These are phyloP conservation scores for Boletus rufocinnamomeus DNA, from an alignment of 768 basidiomycete species.

Conservation along the genomic window DNA sequence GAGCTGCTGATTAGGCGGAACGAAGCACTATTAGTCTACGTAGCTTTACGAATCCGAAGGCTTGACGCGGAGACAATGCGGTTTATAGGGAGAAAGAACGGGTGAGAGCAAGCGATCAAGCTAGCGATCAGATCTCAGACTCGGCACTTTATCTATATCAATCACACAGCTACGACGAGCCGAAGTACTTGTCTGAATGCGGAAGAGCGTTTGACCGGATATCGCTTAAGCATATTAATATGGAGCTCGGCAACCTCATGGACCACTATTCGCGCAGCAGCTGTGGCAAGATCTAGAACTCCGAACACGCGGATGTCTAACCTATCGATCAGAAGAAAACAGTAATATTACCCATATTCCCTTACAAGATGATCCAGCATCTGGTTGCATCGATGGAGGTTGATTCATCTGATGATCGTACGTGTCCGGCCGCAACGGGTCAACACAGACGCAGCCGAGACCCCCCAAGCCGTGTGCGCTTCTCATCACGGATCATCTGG, in stretches of 20 bases:
- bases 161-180: not conserved
- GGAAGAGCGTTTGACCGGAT: not conserved
- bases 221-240: not conserved
- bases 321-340: not conserved
- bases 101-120: conserved; percentile 7
- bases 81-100: conserved; percentile 29
- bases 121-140: not conserved
- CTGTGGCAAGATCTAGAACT: not conserved
- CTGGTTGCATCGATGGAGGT: not conserved
- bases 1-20: not conserved
- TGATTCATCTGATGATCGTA: not conserved
- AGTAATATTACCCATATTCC: no score
- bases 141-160: not conserved
- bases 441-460: conserved; percentile 1
- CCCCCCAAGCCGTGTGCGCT: not conserved
- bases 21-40: no score
- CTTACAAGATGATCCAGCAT: not conserved
- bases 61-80: conserved; percentile 28
- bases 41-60: not conserved
- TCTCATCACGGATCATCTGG: conserved; percentile 8
- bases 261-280: not conserved
- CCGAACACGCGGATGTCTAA: not conserved
- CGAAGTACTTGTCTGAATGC: not conserved
- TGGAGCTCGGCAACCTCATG: not conserved
- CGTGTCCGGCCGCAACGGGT: conserved; percentile 7